Base-by-base conservation (phyloP, 306 rosid species). In the Crotalaria pallida region DNA sequence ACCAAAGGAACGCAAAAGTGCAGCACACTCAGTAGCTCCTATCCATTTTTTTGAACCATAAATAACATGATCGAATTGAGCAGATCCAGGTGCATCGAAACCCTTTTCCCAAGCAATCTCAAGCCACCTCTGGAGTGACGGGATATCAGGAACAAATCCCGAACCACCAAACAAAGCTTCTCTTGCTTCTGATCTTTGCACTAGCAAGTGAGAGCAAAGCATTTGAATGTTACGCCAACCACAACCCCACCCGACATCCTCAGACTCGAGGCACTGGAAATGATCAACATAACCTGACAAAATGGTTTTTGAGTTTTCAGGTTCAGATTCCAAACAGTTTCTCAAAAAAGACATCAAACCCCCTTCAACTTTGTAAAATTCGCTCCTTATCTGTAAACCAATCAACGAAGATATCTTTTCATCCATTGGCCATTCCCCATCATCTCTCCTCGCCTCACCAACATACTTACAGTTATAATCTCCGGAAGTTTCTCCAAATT, bases 61-160 rank as follows among this genome's bases (percentile, higher is more conserved):
- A 69, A 89, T 66, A 63, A 48, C 84, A 57, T 78, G 69, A 79
- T 76, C 57, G 56, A 92, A 80, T 41, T 89, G 96, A 43, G 83
- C 84, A 12, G 87, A 80, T 36, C 96, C 96, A 29, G 64, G 76
- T 18, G 21, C 79, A 80, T 89, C 98, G 83, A 89, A 89, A 19
- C 96, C 98, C 77, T 80, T 86, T 69, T 80, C 91, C 98, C 98
- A 92, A 74, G 98, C 89, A 79, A 89, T 73, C 89, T 89, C 96
- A 61, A 92, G 89, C 98, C 96, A 92, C 74, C 96, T 86, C 69
- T 92, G 92, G 58, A 88, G 87, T 2, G 96, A 86, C 3, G 75
- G 78, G 36, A 89, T 89, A 75, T 92, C 96, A 12, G 98, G 92
- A 69, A 89, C 86, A 64, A 86, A 85, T 43, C 85, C 96, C 2